These are phyloP conservation scores for Punctularia strigosozonata DNA, from an alignment of 768 basidiomycete genomes.

Conservation along the genomic window DNA sequence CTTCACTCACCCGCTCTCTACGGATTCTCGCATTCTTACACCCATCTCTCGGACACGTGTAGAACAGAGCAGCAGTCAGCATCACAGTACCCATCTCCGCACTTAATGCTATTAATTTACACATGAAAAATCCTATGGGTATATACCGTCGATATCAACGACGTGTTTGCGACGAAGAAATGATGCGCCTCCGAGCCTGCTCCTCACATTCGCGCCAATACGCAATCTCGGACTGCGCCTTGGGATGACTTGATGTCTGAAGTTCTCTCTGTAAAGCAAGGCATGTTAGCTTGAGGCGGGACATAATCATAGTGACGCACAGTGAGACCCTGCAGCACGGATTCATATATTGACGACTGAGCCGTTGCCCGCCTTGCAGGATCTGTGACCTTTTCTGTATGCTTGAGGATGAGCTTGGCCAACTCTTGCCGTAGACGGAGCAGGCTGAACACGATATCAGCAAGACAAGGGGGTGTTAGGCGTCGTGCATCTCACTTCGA, in stretches of 20 bases:
- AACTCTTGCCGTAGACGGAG: slow-evolving; percentile 79
- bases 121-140: no score
- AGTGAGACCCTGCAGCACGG: slow-evolving; percentile 62
- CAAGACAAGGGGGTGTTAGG: not conserved
- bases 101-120: no score
- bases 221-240: slow-evolving; percentile 74
- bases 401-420: slow-evolving; percentile 58
- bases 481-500: slow-evolving; percentile 53
- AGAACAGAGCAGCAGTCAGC: no score
- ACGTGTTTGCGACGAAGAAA: no score
- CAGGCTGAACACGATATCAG: slow-evolving; percentile 35
- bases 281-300: slow-evolving; percentile 1
- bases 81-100: no score
- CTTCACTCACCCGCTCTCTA: no score
- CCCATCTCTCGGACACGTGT: no score
- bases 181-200: slow-evolving; percentile 39
- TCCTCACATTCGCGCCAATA: slow-evolving; percentile 86
- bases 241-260: slow-evolving; percentile 66
- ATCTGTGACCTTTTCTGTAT: slow-evolving; percentile 60
- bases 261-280: slow-evolving; percentile 40
- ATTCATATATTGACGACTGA: slow-evolving; percentile 63
- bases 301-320: slow-evolving; percentile 30
- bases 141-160: no score
- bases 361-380: slow-evolving; percentile 51
- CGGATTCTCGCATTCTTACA: no score